phyloP scores from a whole-genome alignment of 140 eudicot genomes.

The Erigeron philadelphicus region DNA sequence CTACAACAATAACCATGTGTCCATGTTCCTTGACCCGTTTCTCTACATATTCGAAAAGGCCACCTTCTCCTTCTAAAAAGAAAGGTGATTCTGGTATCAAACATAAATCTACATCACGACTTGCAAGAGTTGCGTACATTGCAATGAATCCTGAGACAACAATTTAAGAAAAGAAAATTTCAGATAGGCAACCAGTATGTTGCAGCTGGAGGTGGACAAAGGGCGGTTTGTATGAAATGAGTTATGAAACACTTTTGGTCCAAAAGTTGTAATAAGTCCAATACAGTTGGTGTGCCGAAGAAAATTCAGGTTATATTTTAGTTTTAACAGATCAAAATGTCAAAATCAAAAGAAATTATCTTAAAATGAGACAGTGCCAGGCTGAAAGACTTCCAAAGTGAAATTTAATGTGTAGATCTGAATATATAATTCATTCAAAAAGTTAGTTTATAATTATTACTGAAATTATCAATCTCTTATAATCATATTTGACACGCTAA shows the following conservation, averaged over 20 bases:
- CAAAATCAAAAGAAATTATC: neutral
- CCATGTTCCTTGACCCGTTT: conserved; percentile 83
- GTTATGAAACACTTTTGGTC: neutral
- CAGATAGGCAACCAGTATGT: neutral
- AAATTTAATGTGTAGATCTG: neutral
- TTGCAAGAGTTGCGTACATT: conserved; percentile 95
- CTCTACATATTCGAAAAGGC: conserved; percentile 64
- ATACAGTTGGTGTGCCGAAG: neutral
- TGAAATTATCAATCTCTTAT: neutral
- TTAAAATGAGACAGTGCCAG: neutral
- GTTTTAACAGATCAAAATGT: neutral
- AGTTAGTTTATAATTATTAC: neutral
- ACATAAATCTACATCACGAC: conserved; percentile 91
- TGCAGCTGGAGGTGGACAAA: neutral
- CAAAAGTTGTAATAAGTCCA: neutral
- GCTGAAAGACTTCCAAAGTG: neutral
- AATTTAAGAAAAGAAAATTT: conserved; percentile 15
- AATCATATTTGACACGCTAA: neutral
- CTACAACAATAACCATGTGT: conserved; percentile 92
- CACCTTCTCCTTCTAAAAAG: conserved; percentile 78
- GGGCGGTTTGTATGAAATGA: neutral
- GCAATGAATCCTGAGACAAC: conserved; percentile 77
- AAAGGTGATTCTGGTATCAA: conserved; percentile 95
- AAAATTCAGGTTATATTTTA: neutral
- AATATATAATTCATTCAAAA: neutral